phyloP scores from a whole-genome alignment of 345 rosid genomes.

The Brassica incana region DNA sequence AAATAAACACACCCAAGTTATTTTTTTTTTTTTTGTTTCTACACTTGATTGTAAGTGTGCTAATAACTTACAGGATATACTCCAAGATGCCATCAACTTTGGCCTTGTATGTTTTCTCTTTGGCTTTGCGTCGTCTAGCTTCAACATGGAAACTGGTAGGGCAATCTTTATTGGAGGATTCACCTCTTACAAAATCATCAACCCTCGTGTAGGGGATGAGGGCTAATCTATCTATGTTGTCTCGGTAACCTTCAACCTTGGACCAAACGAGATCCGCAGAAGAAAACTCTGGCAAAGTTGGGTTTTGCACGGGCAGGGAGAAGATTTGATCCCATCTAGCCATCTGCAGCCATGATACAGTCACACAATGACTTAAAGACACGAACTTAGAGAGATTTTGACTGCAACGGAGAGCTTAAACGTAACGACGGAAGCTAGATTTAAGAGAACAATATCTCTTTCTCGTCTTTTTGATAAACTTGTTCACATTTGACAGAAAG shows the following conservation, averaged over 20 bases:
- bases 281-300: slow-evolving; percentile 74
- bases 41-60: not conserved
- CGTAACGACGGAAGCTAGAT: no score
- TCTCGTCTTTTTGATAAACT: no score
- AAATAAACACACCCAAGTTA: no score
- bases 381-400: not conserved
- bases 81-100: slow-evolving; percentile 96
- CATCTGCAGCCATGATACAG: slow-evolving; percentile 52
- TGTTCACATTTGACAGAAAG: no score
- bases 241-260: slow-evolving; percentile 94
- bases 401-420: no score
- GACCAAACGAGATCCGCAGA: slow-evolving; percentile 86
- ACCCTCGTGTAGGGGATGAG: slow-evolving; percentile 90
- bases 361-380: no score
- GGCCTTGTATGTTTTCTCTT: slow-evolving; percentile 62
- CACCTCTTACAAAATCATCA: slow-evolving; percentile 91
- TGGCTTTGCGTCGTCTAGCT: slow-evolving; percentile 74
- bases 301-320: slow-evolving; percentile 89
- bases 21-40: not conserved
- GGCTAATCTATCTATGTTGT: slow-evolving; percentile 84
- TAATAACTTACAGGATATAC: slow-evolving; percentile 74
- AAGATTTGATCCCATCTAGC: slow-evolving; percentile 97
- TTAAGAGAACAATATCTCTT: no score
- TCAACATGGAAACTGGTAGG: slow-evolving; percentile 96
- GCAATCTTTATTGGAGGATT: slow-evolving; percentile 74